These are phyloP conservation scores for Monosporozyma solicola DNA, from an alignment of 805 yeast genomes.

Conservation along the genomic window DNA sequence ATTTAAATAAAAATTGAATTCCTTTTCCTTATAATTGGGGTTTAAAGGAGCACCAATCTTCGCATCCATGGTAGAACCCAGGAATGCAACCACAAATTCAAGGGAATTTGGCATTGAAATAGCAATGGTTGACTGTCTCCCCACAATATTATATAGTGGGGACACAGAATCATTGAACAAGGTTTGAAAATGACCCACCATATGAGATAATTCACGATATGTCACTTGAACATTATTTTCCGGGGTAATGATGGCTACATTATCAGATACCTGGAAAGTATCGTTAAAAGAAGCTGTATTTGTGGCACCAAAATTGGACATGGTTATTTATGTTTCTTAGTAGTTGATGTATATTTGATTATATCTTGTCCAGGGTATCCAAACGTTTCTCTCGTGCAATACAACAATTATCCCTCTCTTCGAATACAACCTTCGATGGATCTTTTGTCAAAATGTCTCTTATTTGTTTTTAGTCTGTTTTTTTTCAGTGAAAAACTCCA, in stretches of 20 bases:
- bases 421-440: no score
- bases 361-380: no score
- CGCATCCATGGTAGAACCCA: conserved; percentile 48
- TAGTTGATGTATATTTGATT: not conserved
- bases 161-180: conserved; percentile 35
- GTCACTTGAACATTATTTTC: conserved; percentile 36
- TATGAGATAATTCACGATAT: conserved; percentile 36
- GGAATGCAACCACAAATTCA: conserved; percentile 48
- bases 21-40: conserved; percentile 49
- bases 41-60: conserved; percentile 63
- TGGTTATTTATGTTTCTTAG: not conserved
- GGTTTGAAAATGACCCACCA: conserved; percentile 42
- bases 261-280: conserved; percentile 31
- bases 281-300: conserved; percentile 33
- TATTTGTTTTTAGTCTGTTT: no score
- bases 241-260: conserved; percentile 40
- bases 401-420: no score
- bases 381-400: no score
- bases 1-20: conserved; percentile 54
- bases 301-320: conserved; percentile 2
- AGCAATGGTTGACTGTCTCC: conserved; percentile 41
- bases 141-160: conserved; percentile 31
- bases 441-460: no score
- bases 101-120: conserved; percentile 53
- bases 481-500: no score